phyloP scores from a whole-genome alignment of 2,329 filamentous ascomycete species.

The Fusarium sp. region DNA sequence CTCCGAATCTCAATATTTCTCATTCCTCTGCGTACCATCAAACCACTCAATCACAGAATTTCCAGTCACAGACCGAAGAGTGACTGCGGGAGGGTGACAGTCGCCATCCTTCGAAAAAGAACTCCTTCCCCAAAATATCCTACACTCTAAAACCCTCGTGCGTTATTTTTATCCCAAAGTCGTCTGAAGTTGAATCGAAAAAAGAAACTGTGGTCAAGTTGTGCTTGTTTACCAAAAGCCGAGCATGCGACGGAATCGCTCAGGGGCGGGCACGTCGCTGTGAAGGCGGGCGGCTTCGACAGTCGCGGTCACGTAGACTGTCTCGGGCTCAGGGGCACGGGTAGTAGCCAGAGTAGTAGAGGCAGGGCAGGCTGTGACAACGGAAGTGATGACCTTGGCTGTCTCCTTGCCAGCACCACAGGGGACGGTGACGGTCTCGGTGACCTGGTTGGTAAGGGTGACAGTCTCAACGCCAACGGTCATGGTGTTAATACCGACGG shows the following conservation, averaged over 20 bases:
- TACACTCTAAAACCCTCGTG: neutral
- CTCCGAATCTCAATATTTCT: conserved; percentile 28
- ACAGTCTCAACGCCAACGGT: conserved; percentile 31
- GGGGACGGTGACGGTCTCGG: conserved; percentile 20
- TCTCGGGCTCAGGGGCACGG: conserved; percentile 32
- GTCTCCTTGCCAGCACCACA: conserved; percentile 9
- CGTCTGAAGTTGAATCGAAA: conserved; percentile 8
- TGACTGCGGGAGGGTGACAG: neutral
- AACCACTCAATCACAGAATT: neutral
- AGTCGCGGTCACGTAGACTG: conserved; percentile 40
- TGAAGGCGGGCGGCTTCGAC: conserved; percentile 22
- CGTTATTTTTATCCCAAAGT: neutral
- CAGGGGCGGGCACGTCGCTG: conserved; percentile 11
- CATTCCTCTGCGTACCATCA: neutral
- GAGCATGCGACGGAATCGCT: conserved; percentile 35
- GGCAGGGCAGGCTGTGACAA: conserved; percentile 27
- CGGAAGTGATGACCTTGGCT: conserved; percentile 28
- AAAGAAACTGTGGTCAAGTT: neutral
- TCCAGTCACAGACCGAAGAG: conserved; percentile 24
- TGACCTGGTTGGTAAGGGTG: conserved; percentile 26
- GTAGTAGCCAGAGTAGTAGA: conserved; percentile 39
- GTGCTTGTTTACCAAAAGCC: conserved; percentile 23
- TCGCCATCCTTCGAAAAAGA: conserved; percentile 8
- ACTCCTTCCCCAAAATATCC: neutral
- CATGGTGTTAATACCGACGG: conserved; percentile 14